Percentiles rank a stretch among this genome's conserved stretches.
Conservation (phyloP, 148 eudicot genomes). For the Vaccinium myrtillus region DNA sequence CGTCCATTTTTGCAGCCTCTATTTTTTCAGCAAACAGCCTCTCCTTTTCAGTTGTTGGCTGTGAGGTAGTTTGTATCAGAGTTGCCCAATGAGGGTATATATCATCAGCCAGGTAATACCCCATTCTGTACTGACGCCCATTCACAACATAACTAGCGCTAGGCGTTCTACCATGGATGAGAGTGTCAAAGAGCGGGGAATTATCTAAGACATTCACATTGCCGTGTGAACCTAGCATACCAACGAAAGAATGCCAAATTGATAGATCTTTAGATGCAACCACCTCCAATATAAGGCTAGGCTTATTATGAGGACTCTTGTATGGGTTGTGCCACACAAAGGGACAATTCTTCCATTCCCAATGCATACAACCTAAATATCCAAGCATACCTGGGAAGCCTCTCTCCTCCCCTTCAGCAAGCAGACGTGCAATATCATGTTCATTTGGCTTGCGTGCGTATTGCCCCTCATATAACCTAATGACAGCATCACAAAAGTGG, state of each 20-base stretch:
- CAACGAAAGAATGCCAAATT: not conserved
- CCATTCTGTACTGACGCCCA: not conserved
- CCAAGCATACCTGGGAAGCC: too few relatives aligned
- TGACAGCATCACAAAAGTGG: too few relatives aligned
- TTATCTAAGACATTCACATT: not conserved
- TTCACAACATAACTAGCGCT: not conserved
- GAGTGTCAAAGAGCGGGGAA: not conserved
- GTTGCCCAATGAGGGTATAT: not conserved
- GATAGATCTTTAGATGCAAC: slow-evolving; percentile 1
- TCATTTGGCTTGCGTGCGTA: too few relatives aligned
- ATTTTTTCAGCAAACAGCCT: not conserved
- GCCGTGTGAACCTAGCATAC: not conserved
- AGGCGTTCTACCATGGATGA: not conserved
- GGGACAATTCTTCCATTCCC: too few relatives aligned
- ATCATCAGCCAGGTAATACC: not conserved
- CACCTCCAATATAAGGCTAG: not conserved
- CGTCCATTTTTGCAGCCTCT: not conserved
- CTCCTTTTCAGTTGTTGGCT: not conserved
- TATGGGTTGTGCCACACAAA: too few relatives aligned
- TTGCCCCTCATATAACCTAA: too few relatives aligned
- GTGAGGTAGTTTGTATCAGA: not conserved
- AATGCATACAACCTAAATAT: too few relatives aligned
- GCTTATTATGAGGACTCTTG: too few relatives aligned
- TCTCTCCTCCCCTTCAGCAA: too few relatives aligned
- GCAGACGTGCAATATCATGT: too few relatives aligned